Evolutionary conservation across 2,329 filamentous ascomycete genomes (phyloP).

Genomic region (Lojkania enalia): DNA sequence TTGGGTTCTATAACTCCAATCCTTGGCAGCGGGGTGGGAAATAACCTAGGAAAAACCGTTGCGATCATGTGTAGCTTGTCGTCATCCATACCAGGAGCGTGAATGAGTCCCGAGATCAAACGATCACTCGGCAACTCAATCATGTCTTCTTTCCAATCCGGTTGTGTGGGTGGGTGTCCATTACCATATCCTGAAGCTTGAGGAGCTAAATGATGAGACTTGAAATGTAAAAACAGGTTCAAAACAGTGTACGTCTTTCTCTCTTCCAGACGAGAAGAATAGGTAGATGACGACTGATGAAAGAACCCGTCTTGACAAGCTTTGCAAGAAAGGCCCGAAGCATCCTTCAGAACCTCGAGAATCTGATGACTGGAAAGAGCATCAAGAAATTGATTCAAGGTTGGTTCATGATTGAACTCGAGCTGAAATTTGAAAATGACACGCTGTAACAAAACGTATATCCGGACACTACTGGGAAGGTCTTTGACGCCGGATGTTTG

Average conservation of each 20-base stretch:
- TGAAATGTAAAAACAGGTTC: constrained; percentile 63
- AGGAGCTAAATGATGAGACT: constrained; percentile 56
- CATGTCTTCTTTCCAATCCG: constrained; percentile 65
- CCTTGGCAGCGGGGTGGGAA: constrained; percentile 48
- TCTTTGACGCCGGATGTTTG: constrained; percentile 62
- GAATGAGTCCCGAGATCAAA: constrained; percentile 53
- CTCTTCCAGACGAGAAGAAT: constrained; percentile 43
- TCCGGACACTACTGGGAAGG: constrained; percentile 63
- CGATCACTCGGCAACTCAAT: constrained; percentile 60
- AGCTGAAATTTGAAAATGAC: constrained; percentile 61
- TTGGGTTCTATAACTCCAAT: constrained; percentile 44
- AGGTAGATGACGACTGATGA: constrained; percentile 32
- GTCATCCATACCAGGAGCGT: constrained; percentile 60
- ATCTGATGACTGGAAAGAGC: constrained; percentile 48
- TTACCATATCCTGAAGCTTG: constrained; percentile 25
- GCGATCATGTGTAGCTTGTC: constrained; percentile 57
- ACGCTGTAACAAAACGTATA: constrained; percentile 67
- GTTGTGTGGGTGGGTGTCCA: constrained; percentile 25
- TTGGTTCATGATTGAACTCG: constrained; percentile 60
- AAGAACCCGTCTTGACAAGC: constrained; percentile 39
- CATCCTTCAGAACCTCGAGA: constrained; percentile 49
- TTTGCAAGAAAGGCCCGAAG: constrained; percentile 50
- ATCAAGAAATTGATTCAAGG: constrained; percentile 59
- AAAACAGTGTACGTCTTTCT: constrained; percentile 50
- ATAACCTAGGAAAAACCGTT: constrained; percentile 54